Evolutionary conservation across 306 rosid genomes (phyloP), one percentile per base, ranked within the genome.

Genomic region (Acacia confusa): DNA sequence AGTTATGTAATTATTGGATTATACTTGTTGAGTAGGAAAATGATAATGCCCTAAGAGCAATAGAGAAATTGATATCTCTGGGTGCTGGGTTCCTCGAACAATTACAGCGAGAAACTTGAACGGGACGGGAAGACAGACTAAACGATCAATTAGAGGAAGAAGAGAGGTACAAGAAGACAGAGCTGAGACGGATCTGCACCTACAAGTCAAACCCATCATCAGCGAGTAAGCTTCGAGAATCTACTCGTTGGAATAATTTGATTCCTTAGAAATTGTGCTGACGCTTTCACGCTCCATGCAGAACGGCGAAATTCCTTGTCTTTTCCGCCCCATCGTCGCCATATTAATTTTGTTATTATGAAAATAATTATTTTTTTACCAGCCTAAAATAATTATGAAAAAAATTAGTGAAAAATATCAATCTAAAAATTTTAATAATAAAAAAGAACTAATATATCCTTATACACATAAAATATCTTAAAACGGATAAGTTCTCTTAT

Each of bases 121-220:
- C 4, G 13, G 22, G 75, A 44, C 4, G 13, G 22, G 75, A 44
- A 70, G 57, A 43, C 22, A 2, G 50, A 68, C 20, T 9, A 40
- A 68, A 36, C 27, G 13, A 65, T 65, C 24, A 19, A 36, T 9
- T 19, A 67, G 47, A 22, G 15, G 15, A 38, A 19, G 25, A 36
- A 68, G 74, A 12, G 43, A 67, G 19, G 2, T 8, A 69, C 10
- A 2, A 27, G 12, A 6, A 14, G 38, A 15, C 7, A 2, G 34
- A 13, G 9, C 1, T 12, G 22, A 43, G 38, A 69, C 74, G 25
- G 1, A 4, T n/a, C 53, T 40, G 38, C 75, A 70, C 27, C 75
- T 70, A 70, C 57, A 70, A 70, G 75, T 70, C 75, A 70, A 70
- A 70, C 36, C 22, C 74, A 43, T 70, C 5, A 27, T 22, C 34